Base-by-base conservation (phyloP, 2,329 filamentous ascomycete species). In the Aspergillus brunneoviolaceus region DNA sequence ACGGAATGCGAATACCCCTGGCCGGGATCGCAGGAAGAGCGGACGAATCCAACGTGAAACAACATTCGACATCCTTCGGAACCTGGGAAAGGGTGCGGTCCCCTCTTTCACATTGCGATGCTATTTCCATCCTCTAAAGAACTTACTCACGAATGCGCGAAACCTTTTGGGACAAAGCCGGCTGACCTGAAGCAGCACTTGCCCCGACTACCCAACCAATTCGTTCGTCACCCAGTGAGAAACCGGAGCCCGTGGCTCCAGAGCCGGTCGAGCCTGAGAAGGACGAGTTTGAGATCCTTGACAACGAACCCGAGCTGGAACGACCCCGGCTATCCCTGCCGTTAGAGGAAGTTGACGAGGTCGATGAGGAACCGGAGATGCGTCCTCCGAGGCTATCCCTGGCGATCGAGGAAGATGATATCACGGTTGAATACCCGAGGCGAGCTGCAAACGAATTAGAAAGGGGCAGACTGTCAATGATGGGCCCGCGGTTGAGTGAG, bases 31-130 rank as follows among this genome's bases (percentile, higher is more conserved):
- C 50, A 72, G 82, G 57, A 76, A 80, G 61, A 84, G 82, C 61
- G 79, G 79, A 27, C 74, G 81, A 35, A 64, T 81, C 57, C 79
- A 82, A 66, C 73, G 82, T 47, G 83, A 85, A 68, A 85, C 84
- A 6, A 83, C 83, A 4, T 80, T 84, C 64, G 82, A 85, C 66
- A 78, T 83, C 27, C 68, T 85, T 55, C 76, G 79, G 51, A 81
- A 82, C 56, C 70, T 86, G 9, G 83, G 83, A 55, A 82, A 76
- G 77, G 76, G 82, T 81, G 74, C 45, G 70, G 53, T 53, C 21
- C n/a, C 23, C 27, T 23, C 6, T 5, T 35, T 31, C 10, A 23
- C 51, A n/a, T 50, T 1, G 11, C 16, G 6, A 21, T 57, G 5
- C 10, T 45, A 16, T 35, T 16, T 2, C 2, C 33, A 12, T 16